Conservation (phyloP, 176 grass and related monocot species). For the Oryza punctata region DNA sequence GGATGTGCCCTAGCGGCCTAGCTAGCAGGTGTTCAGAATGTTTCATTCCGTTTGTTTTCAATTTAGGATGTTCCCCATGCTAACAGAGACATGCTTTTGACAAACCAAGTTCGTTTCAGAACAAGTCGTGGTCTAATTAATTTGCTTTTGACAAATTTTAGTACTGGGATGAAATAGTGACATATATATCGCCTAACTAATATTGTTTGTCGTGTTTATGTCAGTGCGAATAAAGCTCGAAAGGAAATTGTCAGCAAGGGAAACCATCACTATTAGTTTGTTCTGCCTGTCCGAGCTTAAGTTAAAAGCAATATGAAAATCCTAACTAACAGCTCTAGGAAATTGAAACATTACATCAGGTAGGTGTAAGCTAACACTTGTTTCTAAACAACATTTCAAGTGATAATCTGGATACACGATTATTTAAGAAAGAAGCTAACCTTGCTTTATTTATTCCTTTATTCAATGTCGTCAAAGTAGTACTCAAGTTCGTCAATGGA, state of each 20-base stretch:
- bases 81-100: conserved; percentile 33
- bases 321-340: conserved; percentile 36
- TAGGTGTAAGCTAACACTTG: conserved; percentile 36
- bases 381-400: conserved; percentile 5
- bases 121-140: conserved; percentile 22
- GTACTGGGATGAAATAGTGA: neutral
- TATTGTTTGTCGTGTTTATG: conserved; percentile 17
- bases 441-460: neutral
- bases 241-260: conserved; percentile 32
- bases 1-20: conserved; percentile 1
- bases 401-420: neutral
- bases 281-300: conserved; percentile 60
- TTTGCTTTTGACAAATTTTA: conserved; percentile 34
- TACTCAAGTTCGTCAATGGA: neutral
- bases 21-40: conserved; percentile 43
- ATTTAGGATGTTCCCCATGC: conserved; percentile 10
- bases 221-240: conserved; percentile 35
- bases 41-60: conserved; percentile 32
- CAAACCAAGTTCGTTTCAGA: conserved; percentile 23
- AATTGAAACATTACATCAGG: conserved; percentile 36
- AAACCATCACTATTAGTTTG: conserved; percentile 51
- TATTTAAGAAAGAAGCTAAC: neutral
- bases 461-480: neutral
- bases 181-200: conserved; percentile 5
- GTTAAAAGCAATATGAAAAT: conserved; percentile 55